Evolutionary conservation across 2,329 filamentous ascomycete species (phyloP), one percentile per base, ranked within the genome.

Genomic region (Aspergillus floridensis): DNA sequence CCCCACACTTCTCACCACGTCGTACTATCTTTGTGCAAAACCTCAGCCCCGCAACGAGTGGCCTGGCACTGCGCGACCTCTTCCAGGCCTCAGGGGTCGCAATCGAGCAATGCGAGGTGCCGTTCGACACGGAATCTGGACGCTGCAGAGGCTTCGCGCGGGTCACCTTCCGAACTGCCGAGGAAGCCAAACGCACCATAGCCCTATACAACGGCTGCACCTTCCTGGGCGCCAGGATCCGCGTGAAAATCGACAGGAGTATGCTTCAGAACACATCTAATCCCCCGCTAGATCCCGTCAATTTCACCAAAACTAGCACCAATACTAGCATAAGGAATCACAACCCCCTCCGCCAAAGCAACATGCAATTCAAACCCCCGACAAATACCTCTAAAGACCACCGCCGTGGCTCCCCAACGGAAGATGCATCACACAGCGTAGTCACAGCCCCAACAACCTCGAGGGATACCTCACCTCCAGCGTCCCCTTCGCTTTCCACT

Each of bases 101-200:
- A 1, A 67, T 77, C 48, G 68, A 75, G 32, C 60, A 71, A 21
- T 76, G 74, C 59, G 70, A 73, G 29, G 61, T 77, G 8, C 61
- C 67, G 7, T 57, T 68, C 1, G 67, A 69, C 35, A 58, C 64
- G 4, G 66, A 68, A 49, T 52, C 65, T 11, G 59, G 63, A 11
- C 59, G 64, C 22, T 66, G 64, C 16, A 66, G 65, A 57, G 62
- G 65, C 16, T 69, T 69, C 46, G 68, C 70, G 2, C 72, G 66
- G 7, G 69, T 72, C 4, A 72, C 70, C 2, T 73, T 77, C 60
- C 67, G 61, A 41, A 70, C 62, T 10, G 61, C 65, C 12, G 75
- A 77, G 0, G 74, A 76, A 35, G 76, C 76, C 4, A 71, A 71
- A 55, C 66, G 67, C n/a, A 73, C 72, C 12, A 66, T 74, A 21